Conservation (phyloP, 306 rosid genomes). For the Albizia julibrissin region DNA sequence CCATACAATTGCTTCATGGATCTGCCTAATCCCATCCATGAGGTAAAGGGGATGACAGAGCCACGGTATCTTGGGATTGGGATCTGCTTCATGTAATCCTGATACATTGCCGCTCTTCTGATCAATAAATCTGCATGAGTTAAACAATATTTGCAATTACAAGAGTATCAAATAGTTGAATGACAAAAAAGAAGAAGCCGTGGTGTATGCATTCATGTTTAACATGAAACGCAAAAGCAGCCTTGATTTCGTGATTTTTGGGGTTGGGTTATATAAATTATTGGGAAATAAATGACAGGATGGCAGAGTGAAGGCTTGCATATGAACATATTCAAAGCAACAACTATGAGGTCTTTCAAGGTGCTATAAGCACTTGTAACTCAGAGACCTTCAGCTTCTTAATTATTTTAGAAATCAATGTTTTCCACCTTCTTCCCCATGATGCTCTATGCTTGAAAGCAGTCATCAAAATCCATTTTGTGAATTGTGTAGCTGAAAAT, state of each 20-base stretch:
- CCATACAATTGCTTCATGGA: constrained; percentile 80
- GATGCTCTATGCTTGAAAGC: constrained; percentile 18
- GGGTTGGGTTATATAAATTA: neutral
- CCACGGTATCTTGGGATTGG: constrained; percentile 78
- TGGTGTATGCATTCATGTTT: neutral
- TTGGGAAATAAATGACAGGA: constrained; percentile 7
- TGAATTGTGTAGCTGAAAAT: constrained; percentile 12
- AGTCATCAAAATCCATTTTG: constrained; percentile 6
- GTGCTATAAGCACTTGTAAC: neutral
- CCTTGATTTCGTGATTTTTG: neutral
- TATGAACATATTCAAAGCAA: neutral
- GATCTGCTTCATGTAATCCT: constrained; percentile 83
- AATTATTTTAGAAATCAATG: neutral
- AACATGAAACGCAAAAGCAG: neutral
- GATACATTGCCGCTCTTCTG: constrained; percentile 88
- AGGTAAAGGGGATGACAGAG: constrained; percentile 69
- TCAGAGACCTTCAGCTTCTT: neutral
- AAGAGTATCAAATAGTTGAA: constrained; percentile 10
- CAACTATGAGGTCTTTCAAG: constrained; percentile 10
- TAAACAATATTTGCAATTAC: constrained; percentile 4
- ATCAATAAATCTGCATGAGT: constrained; percentile 54
- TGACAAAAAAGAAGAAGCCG: neutral
- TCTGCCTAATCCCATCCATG: constrained; percentile 88
- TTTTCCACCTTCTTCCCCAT: neutral
- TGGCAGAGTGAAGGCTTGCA: neutral